Evolutionary conservation across 164 flowering plant genomes (phyloP), one percentile per base, ranked within the genome.

Genomic region (Buxus sempervirens): DNA sequence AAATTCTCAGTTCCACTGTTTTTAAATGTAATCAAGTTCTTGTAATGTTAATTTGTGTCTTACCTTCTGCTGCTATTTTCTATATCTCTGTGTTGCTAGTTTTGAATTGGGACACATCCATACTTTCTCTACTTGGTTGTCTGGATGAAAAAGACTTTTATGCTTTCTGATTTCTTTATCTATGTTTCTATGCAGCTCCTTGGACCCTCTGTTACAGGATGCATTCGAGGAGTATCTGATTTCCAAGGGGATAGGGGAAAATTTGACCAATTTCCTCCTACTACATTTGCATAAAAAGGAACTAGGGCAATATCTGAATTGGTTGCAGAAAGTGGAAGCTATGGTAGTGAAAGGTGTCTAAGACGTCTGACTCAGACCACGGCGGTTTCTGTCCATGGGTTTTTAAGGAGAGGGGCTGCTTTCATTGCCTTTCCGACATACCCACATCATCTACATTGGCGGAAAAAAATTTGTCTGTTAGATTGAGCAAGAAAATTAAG

Each of bases 211-310:
- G 27, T 74, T 92, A 61, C 92, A 82, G 78, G 75, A 63, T 27
- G 86, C 81, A 45, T 82, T 90, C 27, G 84, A 83, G 78, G 75
- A 77, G 24, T 88, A 85, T 74, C 75, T 92, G 53, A 67, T 67
- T 5, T 65, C 73, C 21, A 84, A 75, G 67, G 97, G 96, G 26
- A 80, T 92, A 18, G 80, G 77, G 24, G 80, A 74, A 76, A 78
- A 76, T 72, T 70, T 90, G n/a, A 80, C 86, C 32, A 83, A 74
- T 69, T 90, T 81, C 73, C 85, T 92, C 67, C 83, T 92, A 63
- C 67, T 67, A 55, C 84, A 88, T 77, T 76, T 92, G 62, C 90
- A 86, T 73, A 80, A 72, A 65, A 92, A 82, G 79, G 94, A 92
- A 79, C 89, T 81, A 64, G 72, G 19, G 54, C 97, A 90, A 54